These are phyloP conservation scores for Aspergillus flavus DNA, from an alignment of 2,329 filamentous ascomycete genomes.

Conservation along the genomic window DNA sequence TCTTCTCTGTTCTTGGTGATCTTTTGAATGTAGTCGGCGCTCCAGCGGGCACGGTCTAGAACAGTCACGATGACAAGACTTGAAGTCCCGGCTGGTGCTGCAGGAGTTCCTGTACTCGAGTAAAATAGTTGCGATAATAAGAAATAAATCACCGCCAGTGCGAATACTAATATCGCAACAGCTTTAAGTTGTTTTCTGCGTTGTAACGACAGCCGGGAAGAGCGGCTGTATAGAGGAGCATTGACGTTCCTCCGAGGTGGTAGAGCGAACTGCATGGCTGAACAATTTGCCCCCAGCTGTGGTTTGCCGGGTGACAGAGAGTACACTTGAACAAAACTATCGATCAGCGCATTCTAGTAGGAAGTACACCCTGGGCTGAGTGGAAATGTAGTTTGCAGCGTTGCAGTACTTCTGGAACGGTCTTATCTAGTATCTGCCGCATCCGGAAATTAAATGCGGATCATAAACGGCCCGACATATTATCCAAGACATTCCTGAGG, in stretches of 20 bases:
- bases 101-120: constrained; percentile 28
- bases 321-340: constrained; percentile 3
- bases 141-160: constrained; percentile 62
- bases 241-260: constrained; percentile 82
- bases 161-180: constrained; percentile 57
- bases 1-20: constrained; percentile 80
- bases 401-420: constrained; percentile 5
- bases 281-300: constrained; percentile 24
- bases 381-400: constrained; percentile 1
- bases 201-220: constrained; percentile 39
- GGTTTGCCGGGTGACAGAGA: constrained; percentile 18
- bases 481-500: not conserved
- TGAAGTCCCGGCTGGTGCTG: constrained; percentile 40
- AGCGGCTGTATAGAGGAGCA: constrained; percentile 68
- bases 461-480: constrained; percentile 22
- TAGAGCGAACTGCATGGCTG: constrained; percentile 82
- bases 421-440: constrained; percentile 15
- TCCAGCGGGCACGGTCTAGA: constrained; percentile 68
- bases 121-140: constrained; percentile 54
- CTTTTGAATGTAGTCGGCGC: constrained; percentile 68
- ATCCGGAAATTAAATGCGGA: constrained; percentile 23
- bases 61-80: constrained; percentile 80
- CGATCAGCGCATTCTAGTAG: constrained; percentile 13
- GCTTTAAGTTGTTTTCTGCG: constrained; percentile 66
- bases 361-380: not conserved